Evolutionary conservation across 306 rosid species (phyloP), one percentile per base, ranked within the genome.

Genomic region (Cicer cuneatum): DNA sequence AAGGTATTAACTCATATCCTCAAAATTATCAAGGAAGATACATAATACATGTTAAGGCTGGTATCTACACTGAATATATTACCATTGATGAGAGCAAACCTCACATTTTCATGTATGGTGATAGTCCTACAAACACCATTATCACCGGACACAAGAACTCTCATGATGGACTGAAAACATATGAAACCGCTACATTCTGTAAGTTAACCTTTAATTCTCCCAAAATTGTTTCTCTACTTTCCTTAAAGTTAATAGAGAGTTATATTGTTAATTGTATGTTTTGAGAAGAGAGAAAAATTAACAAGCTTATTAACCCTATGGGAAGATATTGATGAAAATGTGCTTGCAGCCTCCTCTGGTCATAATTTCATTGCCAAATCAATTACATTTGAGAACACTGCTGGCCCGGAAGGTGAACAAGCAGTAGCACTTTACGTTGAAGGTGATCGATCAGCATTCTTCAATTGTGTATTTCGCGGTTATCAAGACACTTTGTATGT

Each of bases 311-410:
- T 54, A 21, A 45, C 5, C 0, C 1, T 45, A 8, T 54, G 2
- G 1, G 24, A 21, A 21, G 24, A 16, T 59, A 18, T 40, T 63
- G 35, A 42, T 33, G 1, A 7, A 37, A 10, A 16, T 49, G 19
- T 72, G 7, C 37, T 16, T 54, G 82, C 74, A 83, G 86, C 84
- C n/a, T 29, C 46, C 2, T 0, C 9, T 1, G 92, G 85, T 2
- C 1, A 21, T 0, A 83, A 82, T 10, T 93, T 93, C 83, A 76
- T 89, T 0, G 84, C 80, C 69, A 87, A 80, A 77, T 42, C 72
- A 13, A 90, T 93, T 81, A 84, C 82, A 59, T 82, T 93, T 76
- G 76, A 49, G 24, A 93, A 93, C 89, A 89, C 89, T 0, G 97
- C 95, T 0, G 98, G 95, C 0, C 75, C 91, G 0, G 39, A 62